Conservation (phyloP, 805 yeast genomes). For the Kluyveromyces siamensis region DNA sequence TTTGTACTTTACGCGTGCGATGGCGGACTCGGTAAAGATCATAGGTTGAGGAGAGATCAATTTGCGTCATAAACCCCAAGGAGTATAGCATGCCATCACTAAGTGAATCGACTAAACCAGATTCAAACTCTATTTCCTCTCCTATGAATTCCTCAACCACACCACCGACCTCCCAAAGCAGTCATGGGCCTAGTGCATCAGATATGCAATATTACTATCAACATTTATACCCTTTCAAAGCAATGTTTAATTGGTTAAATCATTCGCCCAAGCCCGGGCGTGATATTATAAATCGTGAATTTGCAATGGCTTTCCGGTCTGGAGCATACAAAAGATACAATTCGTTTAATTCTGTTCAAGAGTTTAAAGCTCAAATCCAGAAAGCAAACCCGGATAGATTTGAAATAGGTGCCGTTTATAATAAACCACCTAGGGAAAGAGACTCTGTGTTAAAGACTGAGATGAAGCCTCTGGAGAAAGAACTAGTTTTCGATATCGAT, state of each 20-base stretch:
- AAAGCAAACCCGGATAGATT: constrained; percentile 78
- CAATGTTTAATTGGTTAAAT: constrained; percentile 80
- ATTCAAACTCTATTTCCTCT: background rate
- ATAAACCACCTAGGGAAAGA: constrained; percentile 79
- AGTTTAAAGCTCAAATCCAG: constrained; percentile 70
- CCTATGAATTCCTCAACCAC: background rate
- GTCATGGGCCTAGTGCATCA: constrained; percentile 31
- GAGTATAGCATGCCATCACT: constrained; percentile 1
- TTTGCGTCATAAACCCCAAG: too few relatives aligned
- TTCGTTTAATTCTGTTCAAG: constrained; percentile 57
- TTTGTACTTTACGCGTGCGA: background rate
- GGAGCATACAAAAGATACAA: constrained; percentile 90
- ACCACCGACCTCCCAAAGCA: background rate
- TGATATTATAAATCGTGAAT: constrained; percentile 83
- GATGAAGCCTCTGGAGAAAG: constrained; percentile 76
- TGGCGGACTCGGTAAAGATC: background rate
- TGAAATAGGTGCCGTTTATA: constrained; percentile 89
- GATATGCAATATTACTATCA: constrained; percentile 70
- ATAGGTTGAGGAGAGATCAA: too few relatives aligned
- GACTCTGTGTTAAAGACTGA: constrained; percentile 67
- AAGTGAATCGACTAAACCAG: background rate
- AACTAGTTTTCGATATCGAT: constrained; percentile 93
- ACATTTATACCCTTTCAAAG: constrained; percentile 63
- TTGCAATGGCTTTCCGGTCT: constrained; percentile 81
- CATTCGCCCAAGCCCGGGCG: constrained; percentile 69